Evolutionary conservation across 768 basidiomycete species (phyloP).

Genomic region (Candolleomyces eurysporus): DNA sequence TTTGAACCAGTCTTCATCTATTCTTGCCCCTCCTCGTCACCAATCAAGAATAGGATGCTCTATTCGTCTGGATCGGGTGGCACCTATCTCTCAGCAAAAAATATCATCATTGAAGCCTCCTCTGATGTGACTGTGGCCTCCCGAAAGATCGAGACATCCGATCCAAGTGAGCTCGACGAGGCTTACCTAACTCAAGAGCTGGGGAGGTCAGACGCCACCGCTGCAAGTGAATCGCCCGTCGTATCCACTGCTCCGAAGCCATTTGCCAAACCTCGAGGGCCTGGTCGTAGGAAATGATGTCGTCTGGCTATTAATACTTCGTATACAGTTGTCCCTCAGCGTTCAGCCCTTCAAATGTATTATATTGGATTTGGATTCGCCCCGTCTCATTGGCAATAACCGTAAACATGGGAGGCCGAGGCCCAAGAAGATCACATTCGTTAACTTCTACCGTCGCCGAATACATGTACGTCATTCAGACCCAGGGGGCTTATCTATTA

Average conservation of each 20-base stretch:
- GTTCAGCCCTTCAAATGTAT: too few relatives aligned
- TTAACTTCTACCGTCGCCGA: too few relatives aligned
- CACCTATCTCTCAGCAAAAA: conserved; percentile 57
- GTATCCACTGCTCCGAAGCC: conserved; percentile 36
- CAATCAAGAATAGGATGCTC: conserved; percentile 85
- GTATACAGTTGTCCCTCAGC: background rate
- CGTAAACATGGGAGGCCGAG: too few relatives aligned
- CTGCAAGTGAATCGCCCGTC: background rate
- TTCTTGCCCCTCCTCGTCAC: conserved; percentile 79
- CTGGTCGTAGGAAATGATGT: conserved; percentile 46
- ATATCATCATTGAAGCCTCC: conserved; percentile 42
- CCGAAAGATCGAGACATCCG: conserved; percentile 81
- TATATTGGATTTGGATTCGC: too few relatives aligned
- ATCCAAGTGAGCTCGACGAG: conserved; percentile 70
- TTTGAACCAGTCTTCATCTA: conserved; percentile 76
- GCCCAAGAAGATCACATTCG: too few relatives aligned
- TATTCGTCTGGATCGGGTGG: conserved; percentile 72
- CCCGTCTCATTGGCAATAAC: too few relatives aligned
- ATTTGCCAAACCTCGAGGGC: conserved; percentile 73
- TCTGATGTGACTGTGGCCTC: conserved; percentile 41
- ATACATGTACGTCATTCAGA: too few relatives aligned
- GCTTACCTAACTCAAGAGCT: conserved; percentile 60
- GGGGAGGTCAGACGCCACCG: conserved; percentile 17
- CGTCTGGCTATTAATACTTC: background rate
- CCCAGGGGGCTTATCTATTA: too few relatives aligned